A percentile compares a stretch with the other conserved stretches of the same genome.
Conservation (phyloP, 2,329 filamentous ascomycete species). For the Diaporthe sp. region DNA sequence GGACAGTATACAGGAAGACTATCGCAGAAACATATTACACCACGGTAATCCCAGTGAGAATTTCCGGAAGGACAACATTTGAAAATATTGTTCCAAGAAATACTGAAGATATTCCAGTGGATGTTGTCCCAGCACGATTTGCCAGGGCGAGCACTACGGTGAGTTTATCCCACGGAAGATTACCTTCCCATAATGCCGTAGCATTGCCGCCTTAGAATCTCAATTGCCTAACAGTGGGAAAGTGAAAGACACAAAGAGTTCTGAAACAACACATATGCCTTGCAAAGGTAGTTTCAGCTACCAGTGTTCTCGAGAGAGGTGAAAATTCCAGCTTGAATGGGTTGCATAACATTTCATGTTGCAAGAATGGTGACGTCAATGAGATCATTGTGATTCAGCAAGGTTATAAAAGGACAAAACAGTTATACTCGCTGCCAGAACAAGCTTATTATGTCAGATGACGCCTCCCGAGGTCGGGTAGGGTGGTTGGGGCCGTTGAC, state of each 20-base stretch:
- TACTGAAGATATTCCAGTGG: background rate
- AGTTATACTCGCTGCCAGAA: no score
- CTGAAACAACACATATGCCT: no score
- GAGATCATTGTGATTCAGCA: rapidly evolving
- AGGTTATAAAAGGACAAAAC: background rate
- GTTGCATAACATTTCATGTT: no score
- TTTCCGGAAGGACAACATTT: background rate
- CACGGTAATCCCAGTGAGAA: background rate
- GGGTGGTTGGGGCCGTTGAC: background rate
- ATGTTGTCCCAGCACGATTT: background rate
- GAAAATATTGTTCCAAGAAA: background rate
- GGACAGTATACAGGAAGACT: no score
- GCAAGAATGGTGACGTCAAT: background rate
- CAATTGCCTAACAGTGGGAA: background rate
- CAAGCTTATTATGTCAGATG: background rate
- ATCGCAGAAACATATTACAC: no score
- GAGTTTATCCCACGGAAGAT: no score
- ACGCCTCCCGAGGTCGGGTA: background rate
- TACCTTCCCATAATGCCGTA: no score
- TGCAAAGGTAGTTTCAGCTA: background rate
- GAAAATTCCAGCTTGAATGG: background rate
- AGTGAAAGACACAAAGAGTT: background rate
- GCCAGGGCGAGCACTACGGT: background rate
- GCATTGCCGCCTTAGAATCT: background rate
- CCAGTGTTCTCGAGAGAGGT: background rate